Base-by-base conservation (phyloP, 2,329 filamentous ascomycete species). In the Epichloe typhina region DNA sequence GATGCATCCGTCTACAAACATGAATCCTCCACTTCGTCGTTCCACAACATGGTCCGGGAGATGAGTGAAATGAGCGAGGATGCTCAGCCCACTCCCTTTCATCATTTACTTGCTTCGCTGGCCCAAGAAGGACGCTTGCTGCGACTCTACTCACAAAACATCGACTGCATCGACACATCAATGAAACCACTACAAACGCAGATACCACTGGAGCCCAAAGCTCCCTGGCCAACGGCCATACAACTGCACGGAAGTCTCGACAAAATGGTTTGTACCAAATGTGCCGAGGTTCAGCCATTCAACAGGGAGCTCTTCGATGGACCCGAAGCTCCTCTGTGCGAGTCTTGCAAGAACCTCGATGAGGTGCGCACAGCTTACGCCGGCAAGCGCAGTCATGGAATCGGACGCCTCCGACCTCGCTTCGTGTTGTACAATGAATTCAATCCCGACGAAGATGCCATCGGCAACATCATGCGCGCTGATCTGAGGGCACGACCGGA, bases 401-500 rank as follows among this genome's bases (percentile, higher is more conserved):
- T 98, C 59, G 93, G 93, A 41, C 82, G 87, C 54, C 72, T 98
- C 55, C 82, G 93, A 21, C 93, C 93, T 21, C 81, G 93, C 52
- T 96, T 98, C 72, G 91, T 97, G 4, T 76, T 98, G 9, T 98
- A 98, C 72, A 96, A 97, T 64, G 93, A 98, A 66, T 85, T 88
- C 64, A 96, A 97, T 63, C 93, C 93, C 0, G 93, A 98, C 57
- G 88, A 93, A 58, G 91, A 96, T 59, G 91, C 93, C 13, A 98
- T 98, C 64, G 90, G 91, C 42, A 87, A 87, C 21, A 90, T 95
- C 40, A 88, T 90, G 48, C 82, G 82, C 56, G 84, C 90, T 4
- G 93, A 98, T 64, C 72, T 97, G 52, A 85, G 88, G 54, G 79
- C 84, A 41, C 79, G 89, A 38, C 91, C 93, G 0, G 93, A 97